Evolutionary conservation across 225 moss, liverwort and hornwort genomes (phyloP).

Genomic region (Thuidium tamariscinum): DNA sequence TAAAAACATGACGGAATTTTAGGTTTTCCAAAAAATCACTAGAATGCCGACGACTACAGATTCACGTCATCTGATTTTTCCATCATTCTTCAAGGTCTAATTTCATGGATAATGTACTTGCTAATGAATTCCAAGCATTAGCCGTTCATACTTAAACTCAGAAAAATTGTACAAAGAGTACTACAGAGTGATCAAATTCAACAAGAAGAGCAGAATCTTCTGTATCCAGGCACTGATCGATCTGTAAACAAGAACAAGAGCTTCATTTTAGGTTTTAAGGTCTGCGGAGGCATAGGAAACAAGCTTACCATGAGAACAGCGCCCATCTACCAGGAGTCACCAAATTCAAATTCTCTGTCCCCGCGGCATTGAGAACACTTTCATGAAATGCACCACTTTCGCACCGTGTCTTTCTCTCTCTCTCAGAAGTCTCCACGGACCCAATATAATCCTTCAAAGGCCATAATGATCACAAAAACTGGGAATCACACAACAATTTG

Average conservation of each 20-base stretch:
- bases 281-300: not conserved
- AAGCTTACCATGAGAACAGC: not conserved
- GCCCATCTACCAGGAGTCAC: not conserved
- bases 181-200: not conserved
- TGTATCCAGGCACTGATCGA: not conserved
- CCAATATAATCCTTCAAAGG: not conserved
- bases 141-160: not conserved
- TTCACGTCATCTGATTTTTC: not conserved
- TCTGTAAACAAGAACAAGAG: not conserved
- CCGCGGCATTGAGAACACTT: not conserved
- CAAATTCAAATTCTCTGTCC: not conserved
- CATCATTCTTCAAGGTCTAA: not conserved
- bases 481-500: not conserved
- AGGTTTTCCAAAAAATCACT: not conserved
- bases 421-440: not conserved
- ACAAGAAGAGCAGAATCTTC: not conserved
- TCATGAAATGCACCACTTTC: not conserved
- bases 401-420: not conserved
- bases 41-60: not conserved
- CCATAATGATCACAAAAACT: not conserved
- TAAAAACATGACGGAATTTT: not conserved
- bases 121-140: not conserved
- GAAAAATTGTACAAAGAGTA: not conserved
- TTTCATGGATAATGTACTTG: not conserved
- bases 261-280: not conserved